phyloP scores from a whole-genome alignment of 2,329 filamentous ascomycete genomes.

The Aspergillus spinulosporus region DNA sequence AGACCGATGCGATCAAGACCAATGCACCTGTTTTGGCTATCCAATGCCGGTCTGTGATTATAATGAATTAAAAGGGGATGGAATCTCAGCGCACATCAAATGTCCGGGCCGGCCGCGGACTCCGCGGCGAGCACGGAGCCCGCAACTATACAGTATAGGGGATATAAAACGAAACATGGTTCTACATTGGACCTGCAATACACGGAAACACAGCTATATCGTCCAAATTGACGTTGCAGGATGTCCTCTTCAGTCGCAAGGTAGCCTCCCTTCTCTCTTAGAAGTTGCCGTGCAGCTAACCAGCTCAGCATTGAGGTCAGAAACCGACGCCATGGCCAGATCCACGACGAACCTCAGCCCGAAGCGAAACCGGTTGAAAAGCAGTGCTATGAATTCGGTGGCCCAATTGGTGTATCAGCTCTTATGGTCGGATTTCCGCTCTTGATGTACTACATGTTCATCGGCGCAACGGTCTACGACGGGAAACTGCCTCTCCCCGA shows the following conservation, averaged over 20 bases:
- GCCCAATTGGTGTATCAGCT: conserved; percentile 68
- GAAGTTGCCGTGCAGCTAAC: background rate
- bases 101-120: conserved; percentile 16
- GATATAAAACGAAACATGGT: background rate
- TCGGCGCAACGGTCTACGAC: conserved; percentile 87
- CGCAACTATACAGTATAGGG: conserved; percentile 5
- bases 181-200: background rate
- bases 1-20: too few relatives aligned
- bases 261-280: background rate
- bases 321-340: background rate
- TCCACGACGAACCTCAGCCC: background rate
- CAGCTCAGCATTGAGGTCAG: background rate
- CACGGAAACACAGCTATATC: background rate
- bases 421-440: conserved; percentile 90
- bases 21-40: too few relatives aligned
- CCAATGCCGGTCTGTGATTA: too few relatives aligned
- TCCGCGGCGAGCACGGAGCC: conserved; percentile 21
- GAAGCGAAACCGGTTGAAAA: background rate
- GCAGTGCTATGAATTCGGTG: conserved; percentile 72
- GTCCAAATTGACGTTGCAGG: background rate
- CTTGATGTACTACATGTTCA: conserved; percentile 99
- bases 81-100: background rate
- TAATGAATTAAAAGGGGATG: background rate
- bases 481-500: conserved; percentile 72
- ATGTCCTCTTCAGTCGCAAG: background rate